phyloP scores from a whole-genome alignment of 129 eudicot genomes.

The Chrysanthemum lavandulifolium region DNA sequence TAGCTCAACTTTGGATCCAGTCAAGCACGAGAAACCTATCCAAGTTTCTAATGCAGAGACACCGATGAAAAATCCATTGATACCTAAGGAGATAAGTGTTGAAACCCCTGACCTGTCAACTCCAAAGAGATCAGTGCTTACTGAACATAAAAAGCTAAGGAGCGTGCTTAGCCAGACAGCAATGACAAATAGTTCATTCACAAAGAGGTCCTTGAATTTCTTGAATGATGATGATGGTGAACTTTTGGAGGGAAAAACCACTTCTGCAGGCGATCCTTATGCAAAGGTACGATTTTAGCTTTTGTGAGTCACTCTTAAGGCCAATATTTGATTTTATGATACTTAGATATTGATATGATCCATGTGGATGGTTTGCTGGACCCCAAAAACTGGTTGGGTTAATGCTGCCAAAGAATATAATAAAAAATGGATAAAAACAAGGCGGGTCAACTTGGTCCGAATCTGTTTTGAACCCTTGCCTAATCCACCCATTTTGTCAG shows the following conservation, averaged over 20 bases:
- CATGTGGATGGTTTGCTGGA: background rate
- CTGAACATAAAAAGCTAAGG: constrained; percentile 48
- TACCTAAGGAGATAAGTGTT: constrained; percentile 26
- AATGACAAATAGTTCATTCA: constrained; percentile 33
- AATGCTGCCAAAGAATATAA: too few relatives aligned
- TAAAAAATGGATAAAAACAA: too few relatives aligned
- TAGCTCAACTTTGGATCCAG: too few relatives aligned
- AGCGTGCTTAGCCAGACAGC: constrained; percentile 29
- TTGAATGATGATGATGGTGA: constrained; percentile 40
- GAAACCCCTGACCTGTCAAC: constrained; percentile 65
- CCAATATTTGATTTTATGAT: too few relatives aligned
- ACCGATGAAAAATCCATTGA: constrained; percentile 45
- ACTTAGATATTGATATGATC: background rate
- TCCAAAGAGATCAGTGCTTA: constrained; percentile 64
- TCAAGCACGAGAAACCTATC: constrained; percentile 9
- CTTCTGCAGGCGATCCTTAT: too few relatives aligned
- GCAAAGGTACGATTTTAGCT: constrained; percentile 12
- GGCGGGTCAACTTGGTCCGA: background rate
- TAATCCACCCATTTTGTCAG: background rate
- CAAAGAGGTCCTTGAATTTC: constrained; percentile 58
- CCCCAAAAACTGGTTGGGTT: background rate
- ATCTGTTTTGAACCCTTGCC: too few relatives aligned
- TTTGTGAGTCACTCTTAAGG: too few relatives aligned
- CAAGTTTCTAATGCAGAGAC: constrained; percentile 35
- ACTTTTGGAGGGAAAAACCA: too few relatives aligned